These are phyloP conservation scores for Xylariaceae sp. DNA, from an alignment of 2,329 filamentous ascomycete genomes.

Conservation along the genomic window DNA sequence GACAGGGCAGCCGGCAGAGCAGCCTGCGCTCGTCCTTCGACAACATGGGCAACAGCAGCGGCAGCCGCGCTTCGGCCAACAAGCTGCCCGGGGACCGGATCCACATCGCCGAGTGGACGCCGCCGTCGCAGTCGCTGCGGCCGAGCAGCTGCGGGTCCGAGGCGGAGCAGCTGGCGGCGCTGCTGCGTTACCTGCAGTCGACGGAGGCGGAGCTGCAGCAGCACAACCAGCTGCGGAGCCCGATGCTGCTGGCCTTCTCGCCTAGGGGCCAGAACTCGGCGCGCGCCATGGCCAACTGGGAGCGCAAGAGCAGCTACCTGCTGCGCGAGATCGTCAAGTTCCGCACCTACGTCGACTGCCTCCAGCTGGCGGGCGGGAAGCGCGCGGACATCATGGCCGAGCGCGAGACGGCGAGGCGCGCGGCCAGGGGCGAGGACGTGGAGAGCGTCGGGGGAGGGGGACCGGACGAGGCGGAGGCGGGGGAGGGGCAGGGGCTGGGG, in stretches of 20 bases:
- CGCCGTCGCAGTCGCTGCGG: conserved; percentile 84
- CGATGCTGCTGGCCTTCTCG: conserved; percentile 85
- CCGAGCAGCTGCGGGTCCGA: conserved; percentile 72
- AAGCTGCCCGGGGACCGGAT: conserved; percentile 80
- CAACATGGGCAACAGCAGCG: conserved; percentile 48
- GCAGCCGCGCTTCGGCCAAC: too few relatives aligned
- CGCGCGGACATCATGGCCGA: conserved; percentile 66
- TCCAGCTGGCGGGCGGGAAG: conserved; percentile 61
- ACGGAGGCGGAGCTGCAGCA: conserved; percentile 78
- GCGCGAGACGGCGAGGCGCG: conserved; percentile 43
- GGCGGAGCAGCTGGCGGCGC: conserved; percentile 67
- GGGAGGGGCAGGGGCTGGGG: background rate
- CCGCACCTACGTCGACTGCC: conserved; percentile 82
- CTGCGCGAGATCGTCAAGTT: conserved; percentile 95
- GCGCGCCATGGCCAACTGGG: conserved; percentile 94
- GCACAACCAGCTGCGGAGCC: conserved; percentile 81
- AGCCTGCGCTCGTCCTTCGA: conserved; percentile 57
- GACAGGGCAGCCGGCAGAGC: conserved; percentile 26
- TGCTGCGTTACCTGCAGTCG: conserved; percentile 72
- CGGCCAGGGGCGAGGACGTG: conserved; percentile 37
- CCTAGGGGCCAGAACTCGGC: conserved; percentile 71
- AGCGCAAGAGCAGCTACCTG: conserved; percentile 87
- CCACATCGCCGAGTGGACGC: conserved; percentile 78
- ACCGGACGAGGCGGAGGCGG: background rate
- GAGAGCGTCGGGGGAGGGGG: conserved; percentile 15